These are phyloP conservation scores for Melastoma malabathricum DNA, from an alignment of 345 rosid species.

Conservation along the genomic window DNA sequence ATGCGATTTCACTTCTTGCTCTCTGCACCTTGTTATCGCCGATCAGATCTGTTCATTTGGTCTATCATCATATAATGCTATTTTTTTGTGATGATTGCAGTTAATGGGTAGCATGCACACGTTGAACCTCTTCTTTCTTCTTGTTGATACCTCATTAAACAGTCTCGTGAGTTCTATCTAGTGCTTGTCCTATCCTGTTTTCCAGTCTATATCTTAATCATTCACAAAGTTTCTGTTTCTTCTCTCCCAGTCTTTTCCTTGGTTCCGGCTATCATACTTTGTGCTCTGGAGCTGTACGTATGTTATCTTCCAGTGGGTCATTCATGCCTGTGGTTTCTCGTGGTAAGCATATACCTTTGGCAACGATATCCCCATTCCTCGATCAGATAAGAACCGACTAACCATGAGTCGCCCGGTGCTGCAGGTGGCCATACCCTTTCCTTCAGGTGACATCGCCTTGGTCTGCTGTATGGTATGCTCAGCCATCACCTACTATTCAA, in stretches of 20 bases:
- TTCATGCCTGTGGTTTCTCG: slow-evolving; percentile 70
- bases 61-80: no score
- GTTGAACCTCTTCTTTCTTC: slow-evolving; percentile 40
- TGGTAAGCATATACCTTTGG: slow-evolving; percentile 25
- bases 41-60: no score
- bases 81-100: slow-evolving; percentile 16
- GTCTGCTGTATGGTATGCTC: slow-evolving; percentile 65
- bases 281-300: slow-evolving; percentile 78
- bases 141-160: slow-evolving; percentile 55
- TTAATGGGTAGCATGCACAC: slow-evolving; percentile 81
- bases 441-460: slow-evolving; percentile 48
- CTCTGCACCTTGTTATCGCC: no score
- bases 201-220: not conserved
- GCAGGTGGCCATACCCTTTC: slow-evolving; percentile 95
- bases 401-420: not conserved
- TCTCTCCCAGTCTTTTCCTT: slow-evolving; percentile 52
- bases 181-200: not conserved
- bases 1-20: no score
- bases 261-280: slow-evolving; percentile 76
- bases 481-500: not conserved
- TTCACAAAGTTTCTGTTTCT: not conserved
- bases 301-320: slow-evolving; percentile 73
- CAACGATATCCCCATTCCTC: no score
- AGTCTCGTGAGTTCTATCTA: slow-evolving; percentile 43
- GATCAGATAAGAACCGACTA: not conserved